These are phyloP conservation scores for Nakaseomyces sp. DNA, from an alignment of 1,139 yeast genomes.

Conservation along the genomic window DNA sequence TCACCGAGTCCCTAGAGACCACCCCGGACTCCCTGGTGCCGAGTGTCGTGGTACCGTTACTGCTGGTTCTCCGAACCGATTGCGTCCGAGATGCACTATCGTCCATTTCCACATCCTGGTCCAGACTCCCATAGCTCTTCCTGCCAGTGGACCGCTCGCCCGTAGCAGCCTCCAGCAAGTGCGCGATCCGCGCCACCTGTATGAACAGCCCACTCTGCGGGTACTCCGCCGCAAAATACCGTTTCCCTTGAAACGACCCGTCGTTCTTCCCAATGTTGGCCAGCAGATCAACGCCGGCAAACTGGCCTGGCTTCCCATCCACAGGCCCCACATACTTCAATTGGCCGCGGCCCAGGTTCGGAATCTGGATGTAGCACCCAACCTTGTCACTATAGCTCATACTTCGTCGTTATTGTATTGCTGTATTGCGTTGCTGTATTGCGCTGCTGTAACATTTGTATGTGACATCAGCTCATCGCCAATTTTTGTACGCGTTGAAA, in stretches of 20 bases:
- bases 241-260: constrained; percentile 55
- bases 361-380: constrained; percentile 29
- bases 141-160: not conserved
- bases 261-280: constrained; percentile 68
- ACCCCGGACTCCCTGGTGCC: not conserved
- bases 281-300: constrained; percentile 81
- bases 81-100: not conserved
- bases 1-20: too few relatives aligned
- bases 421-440: too few relatives aligned
- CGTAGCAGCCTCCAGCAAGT: constrained; percentile 19
- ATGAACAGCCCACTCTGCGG: constrained; percentile 70
- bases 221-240: constrained; percentile 53
- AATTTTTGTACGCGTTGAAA: too few relatives aligned
- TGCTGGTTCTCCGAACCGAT: constrained; percentile 9
- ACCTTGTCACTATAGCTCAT: constrained; percentile 25
- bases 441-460: too few relatives aligned
- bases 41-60: constrained; percentile 11
- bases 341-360: constrained; percentile 43
- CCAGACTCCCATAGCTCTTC: not conserved
- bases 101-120: not conserved
- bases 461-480: too few relatives aligned
- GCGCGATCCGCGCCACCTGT: constrained; percentile 52
- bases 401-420: too few relatives aligned
- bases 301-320: constrained; percentile 64
- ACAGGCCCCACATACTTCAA: constrained; percentile 69